phyloP scores from a whole-genome alignment of 2,329 filamentous ascomycete genomes.

The Chalara sp. region DNA sequence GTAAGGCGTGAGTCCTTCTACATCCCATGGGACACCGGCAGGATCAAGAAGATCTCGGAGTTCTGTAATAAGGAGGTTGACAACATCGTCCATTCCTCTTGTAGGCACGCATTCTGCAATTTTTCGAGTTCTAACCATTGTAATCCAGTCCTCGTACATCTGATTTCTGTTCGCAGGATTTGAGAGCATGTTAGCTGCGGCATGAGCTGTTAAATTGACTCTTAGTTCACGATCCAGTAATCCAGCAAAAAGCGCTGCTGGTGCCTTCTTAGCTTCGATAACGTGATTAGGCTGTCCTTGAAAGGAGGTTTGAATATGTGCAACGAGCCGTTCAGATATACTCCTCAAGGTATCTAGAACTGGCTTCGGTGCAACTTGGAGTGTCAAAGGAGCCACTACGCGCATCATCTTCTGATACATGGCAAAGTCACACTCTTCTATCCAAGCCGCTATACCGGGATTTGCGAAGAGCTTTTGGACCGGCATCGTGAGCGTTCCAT shows the following conservation, averaged over 20 bases:
- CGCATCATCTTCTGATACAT: constrained; percentile 97
- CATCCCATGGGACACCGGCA: constrained; percentile 56
- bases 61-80: constrained; percentile 56
- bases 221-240: constrained; percentile 80
- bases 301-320: constrained; percentile 79
- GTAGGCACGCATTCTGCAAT: constrained; percentile 57
- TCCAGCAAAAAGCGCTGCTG: constrained; percentile 81
- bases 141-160: constrained; percentile 92
- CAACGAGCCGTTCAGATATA: constrained; percentile 74
- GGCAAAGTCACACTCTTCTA: constrained; percentile 89
- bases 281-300: constrained; percentile 80
- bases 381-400: constrained; percentile 79
- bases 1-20: constrained; percentile 55
- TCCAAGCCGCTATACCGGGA: constrained; percentile 79
- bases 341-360: constrained; percentile 83
- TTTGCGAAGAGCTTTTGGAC: constrained; percentile 88
- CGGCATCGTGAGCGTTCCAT: constrained; percentile 92
- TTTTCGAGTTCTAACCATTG: constrained; percentile 55
- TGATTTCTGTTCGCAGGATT: constrained; percentile 84
- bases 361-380: constrained; percentile 83
- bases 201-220: constrained; percentile 90
- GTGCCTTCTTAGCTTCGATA: constrained; percentile 77
- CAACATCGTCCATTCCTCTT: constrained; percentile 59
- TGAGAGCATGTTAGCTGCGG: constrained; percentile 86
- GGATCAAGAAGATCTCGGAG: constrained; percentile 67